Conservation (phyloP, 2,329 filamentous ascomycete genomes). For the Diaporthe citrichinensis region DNA sequence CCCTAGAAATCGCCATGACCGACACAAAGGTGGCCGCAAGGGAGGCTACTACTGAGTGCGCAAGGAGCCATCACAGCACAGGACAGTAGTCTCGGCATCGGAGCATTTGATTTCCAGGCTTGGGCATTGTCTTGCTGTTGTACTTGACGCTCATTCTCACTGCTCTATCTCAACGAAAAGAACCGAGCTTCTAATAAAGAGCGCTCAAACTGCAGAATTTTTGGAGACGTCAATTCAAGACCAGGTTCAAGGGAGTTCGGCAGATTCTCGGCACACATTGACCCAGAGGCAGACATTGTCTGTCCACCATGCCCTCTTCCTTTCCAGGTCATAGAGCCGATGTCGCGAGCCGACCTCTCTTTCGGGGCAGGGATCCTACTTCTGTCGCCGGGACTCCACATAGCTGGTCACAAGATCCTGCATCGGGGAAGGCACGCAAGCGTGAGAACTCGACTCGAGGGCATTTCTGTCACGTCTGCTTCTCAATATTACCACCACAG, state of each 20-base stretch:
- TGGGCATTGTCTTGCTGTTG: not conserved
- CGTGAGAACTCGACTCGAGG: not conserved
- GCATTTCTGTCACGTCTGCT: not conserved
- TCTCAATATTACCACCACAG: not conserved
- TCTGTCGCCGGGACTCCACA: conserved; percentile 23
- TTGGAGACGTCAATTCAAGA: not conserved
- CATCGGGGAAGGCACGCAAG: not conserved
- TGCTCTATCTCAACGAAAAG: not conserved
- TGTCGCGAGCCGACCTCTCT: not conserved
- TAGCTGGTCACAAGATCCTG: conserved; percentile 14
- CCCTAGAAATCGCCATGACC: conserved; percentile 40
- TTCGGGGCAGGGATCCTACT: conserved; percentile 1
- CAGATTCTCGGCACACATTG: conserved; percentile 6
- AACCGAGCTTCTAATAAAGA: not conserved
- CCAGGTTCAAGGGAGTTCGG: not conserved
- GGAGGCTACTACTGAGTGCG: conserved; percentile 40
- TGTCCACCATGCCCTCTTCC: not conserved
- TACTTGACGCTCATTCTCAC: not conserved
- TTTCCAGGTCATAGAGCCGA: not conserved
- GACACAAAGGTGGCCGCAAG: conserved; percentile 41
- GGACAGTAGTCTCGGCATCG: not conserved
- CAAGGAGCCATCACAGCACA: not conserved
- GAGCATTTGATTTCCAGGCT: not conserved
- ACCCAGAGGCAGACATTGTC: not conserved
- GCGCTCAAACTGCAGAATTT: not conserved